Evolutionary conservation across 176 grass and related monocot genomes (phyloP).

Genomic region (Aegilops tauschii): DNA sequence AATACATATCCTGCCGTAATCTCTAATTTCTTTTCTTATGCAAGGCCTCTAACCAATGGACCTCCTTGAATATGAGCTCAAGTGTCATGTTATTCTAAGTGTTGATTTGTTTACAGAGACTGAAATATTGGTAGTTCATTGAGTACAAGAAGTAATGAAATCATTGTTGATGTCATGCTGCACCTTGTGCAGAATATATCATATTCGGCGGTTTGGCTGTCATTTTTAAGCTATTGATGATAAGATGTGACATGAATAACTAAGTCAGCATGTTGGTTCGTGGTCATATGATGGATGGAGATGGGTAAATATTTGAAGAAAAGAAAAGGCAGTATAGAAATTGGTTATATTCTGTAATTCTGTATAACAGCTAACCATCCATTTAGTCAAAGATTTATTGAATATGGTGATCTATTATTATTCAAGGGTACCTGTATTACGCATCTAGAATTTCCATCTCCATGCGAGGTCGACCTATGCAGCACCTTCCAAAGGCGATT

Average conservation of each 20-base stretch:
- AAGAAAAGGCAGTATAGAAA: not conserved
- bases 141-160: conserved; percentile 7
- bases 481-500: not conserved
- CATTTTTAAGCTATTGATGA: conserved; percentile 38
- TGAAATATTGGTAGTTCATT: not conserved
- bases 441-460: not conserved
- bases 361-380: not conserved
- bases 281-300: conserved; percentile 31
- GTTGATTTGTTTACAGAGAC: conserved; percentile 8
- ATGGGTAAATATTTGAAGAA: not conserved
- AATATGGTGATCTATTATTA: conserved; percentile 7
- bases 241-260: not conserved
- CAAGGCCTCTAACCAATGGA: not conserved
- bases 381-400: not conserved
- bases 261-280: conserved; percentile 32
- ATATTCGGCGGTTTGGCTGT: conserved; percentile 9
- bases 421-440: conserved; percentile 17
- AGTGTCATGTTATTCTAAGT: not conserved
- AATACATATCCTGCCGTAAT: conserved; percentile 4
- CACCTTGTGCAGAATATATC: conserved; percentile 29
- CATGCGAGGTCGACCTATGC: not conserved
- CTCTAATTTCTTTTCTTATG: not conserved
- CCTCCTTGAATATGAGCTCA: not conserved
- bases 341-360: not conserved
- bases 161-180: conserved; percentile 16